Base-by-base conservation (phyloP, 2,329 filamentous ascomycete genomes). In the Mycogone perniciosa region DNA sequence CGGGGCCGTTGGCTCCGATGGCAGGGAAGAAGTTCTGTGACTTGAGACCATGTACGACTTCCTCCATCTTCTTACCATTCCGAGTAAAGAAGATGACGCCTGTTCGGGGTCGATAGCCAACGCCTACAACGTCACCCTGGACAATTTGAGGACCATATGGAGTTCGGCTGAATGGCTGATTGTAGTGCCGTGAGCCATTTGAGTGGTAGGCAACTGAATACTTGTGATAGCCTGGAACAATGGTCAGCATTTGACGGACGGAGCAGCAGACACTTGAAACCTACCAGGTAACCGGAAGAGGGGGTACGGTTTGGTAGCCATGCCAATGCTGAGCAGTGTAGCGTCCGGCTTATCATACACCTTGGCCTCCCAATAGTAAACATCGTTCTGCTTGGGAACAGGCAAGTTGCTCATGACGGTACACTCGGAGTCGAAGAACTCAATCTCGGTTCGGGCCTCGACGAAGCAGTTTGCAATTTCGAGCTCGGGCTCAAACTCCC, bases 401-500 rank as follows among this genome's bases (percentile, higher is more conserved):
- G 93, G 93, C 38, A 99, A 71, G 63, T 99, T 99, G 75, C 88
- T 95, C 75, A 96, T 89, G 55, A 97, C 93, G 60, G 91, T 95
- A 73, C 92, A 97, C 67, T 95, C 93, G 2, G 90, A 93, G 69
- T 99, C 93, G 65, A 95, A 99, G 72, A 99, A 99, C 67, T 99
- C 93, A 57, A 99, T 96, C 69, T 99, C 93, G 8, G 93, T 99
- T 58, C 93, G 83, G 38, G 76, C 92, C 71, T 99, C 92, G 57
- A 99, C 93, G 65, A 99, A 99, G 70, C 93, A 99, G 70, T 97
- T 97, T 59, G 93, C 93, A 59, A 97, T 96, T 70, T 99, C 93
- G 34, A 97, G 74, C 69, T 99, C 93, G n/a, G 93, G 93, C 68
- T 97, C 93, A 63, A 99, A 99, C 68, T 99, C 93, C 93, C 93